phyloP scores from a whole-genome alignment of 2,329 filamentous ascomycete genomes.

The Fusarium napiforme region DNA sequence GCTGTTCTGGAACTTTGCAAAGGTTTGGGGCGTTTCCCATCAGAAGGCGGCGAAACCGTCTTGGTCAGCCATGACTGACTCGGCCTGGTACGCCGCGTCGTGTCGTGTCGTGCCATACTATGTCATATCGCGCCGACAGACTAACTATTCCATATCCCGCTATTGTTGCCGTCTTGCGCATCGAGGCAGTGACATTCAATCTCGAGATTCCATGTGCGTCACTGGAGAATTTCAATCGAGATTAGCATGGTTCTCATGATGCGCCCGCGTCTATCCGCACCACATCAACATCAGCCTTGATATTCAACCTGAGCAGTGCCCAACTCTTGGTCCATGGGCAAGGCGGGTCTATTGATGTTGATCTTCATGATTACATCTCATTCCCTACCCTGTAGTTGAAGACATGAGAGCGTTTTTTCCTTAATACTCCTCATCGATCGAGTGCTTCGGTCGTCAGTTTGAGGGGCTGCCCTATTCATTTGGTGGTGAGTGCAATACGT shows the following conservation, averaged over 20 bases:
- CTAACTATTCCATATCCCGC: conserved; percentile 21
- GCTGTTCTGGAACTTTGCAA: conserved; percentile 35
- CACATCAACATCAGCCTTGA: conserved; percentile 8
- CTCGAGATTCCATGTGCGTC: conserved; percentile 23
- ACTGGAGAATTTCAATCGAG: conserved; percentile 35
- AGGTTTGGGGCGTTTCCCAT: conserved; percentile 23
- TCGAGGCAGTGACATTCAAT: conserved; percentile 20
- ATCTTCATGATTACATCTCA: conserved; percentile 12
- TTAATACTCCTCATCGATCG: background rate
- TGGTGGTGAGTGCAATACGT: background rate
- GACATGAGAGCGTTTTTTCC: background rate
- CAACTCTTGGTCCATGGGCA: conserved; percentile 29
- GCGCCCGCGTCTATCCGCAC: conserved; percentile 5
- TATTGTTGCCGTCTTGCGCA: conserved; percentile 10
- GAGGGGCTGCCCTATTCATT: background rate
- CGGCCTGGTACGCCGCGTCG: conserved; percentile 17
- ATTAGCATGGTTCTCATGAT: conserved; percentile 9
- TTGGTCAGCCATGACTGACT: conserved; percentile 31
- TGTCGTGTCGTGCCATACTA: conserved; percentile 10
- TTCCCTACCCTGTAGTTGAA: conserved; percentile 29
- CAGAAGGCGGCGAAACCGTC: conserved; percentile 27
- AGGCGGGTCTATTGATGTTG: conserved; percentile 17
- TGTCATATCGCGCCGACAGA: conserved; percentile 11
- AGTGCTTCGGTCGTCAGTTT: background rate
- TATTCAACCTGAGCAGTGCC: conserved; percentile 7